Percentiles rank a stretch among this genome's conserved stretches.
These are phyloP conservation scores for Diaporthe sp. DNA, from an alignment of 2,329 filamentous ascomycete species.

Conservation along the genomic window DNA sequence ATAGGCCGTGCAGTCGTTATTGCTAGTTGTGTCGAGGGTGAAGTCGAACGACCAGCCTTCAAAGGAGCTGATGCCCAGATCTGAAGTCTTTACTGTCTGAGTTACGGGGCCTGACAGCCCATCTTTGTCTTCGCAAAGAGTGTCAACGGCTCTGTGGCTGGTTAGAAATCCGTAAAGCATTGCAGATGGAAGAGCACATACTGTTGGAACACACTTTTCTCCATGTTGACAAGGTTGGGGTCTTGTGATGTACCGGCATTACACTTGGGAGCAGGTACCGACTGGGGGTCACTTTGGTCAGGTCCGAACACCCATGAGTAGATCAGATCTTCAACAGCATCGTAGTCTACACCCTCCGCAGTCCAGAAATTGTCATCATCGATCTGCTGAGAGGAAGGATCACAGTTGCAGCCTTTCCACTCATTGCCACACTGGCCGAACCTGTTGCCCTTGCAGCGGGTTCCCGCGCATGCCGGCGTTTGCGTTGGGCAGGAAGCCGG, in stretches of 20 bases:
- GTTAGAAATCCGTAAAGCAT: not conserved
- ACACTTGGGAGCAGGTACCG: slow-evolving; percentile 8
- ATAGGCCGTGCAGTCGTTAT: slow-evolving; percentile 5
- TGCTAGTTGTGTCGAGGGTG: not conserved
- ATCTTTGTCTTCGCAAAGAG: not conserved
- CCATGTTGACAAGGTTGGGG: slow-evolving; percentile 15
- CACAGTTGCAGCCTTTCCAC: slow-evolving; percentile 8
- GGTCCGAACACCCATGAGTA: slow-evolving; percentile 12
- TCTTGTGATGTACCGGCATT: not conserved
- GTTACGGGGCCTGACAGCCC: not conserved
- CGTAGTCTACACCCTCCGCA: slow-evolving; percentile 11
- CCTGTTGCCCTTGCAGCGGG: slow-evolving; percentile 16
- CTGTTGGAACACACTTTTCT: slow-evolving; percentile 12
- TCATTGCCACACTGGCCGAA: slow-evolving; percentile 10
- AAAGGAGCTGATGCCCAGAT: slow-evolving; percentile 10
- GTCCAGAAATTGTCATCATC: slow-evolving; percentile 7
- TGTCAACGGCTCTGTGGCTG: slow-evolving; percentile 6
- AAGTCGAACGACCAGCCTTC: slow-evolving; percentile 6
- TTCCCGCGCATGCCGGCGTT: slow-evolving; percentile 2
- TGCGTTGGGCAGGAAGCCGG: not conserved
- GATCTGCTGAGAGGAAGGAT: slow-evolving; percentile 12
- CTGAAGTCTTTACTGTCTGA: slow-evolving; percentile 6
- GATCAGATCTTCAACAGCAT: slow-evolving; percentile 17
- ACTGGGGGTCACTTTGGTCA: slow-evolving; percentile 12
- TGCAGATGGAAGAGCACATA: slow-evolving; percentile 14